Evolutionary conservation across 148 eudicot species (phyloP).

Genomic region (Vaccinium darrowii): DNA sequence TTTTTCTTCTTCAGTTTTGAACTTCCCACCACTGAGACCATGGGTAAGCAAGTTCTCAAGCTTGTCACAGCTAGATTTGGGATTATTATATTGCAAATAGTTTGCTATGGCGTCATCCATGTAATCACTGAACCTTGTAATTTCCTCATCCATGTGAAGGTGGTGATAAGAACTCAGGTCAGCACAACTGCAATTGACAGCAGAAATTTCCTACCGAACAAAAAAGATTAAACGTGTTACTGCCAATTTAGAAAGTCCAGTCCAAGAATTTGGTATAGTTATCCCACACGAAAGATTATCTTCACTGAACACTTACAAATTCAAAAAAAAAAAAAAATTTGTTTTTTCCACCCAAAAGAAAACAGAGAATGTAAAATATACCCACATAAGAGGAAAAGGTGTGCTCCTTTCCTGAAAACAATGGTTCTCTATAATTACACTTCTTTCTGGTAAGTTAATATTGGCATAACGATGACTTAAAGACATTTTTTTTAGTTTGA

Average conservation of each 20-base stretch:
- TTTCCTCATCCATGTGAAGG: constrained; percentile 14
- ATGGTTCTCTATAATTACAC: neutral
- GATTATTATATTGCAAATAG: constrained; percentile 39
- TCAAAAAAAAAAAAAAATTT: neutral
- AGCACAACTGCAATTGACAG: constrained; percentile 7
- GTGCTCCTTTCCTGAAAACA: neutral
- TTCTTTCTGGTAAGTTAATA: neutral
- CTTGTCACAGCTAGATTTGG: constrained; percentile 54
- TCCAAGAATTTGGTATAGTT: neutral
- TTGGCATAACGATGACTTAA: neutral
- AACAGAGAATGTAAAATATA: neutral
- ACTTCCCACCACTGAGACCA: constrained; percentile 20
- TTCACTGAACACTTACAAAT: neutral
- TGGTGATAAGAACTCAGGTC: constrained; percentile 12
- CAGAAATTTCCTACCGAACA: constrained; percentile 38
- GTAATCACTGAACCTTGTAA: constrained; percentile 31
- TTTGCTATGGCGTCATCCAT: constrained; percentile 43
- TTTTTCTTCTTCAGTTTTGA: constrained; percentile 23
- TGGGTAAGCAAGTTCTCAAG: constrained; percentile 47
- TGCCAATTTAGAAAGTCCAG: neutral
- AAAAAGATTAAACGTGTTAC: neutral
- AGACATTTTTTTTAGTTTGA: neutral
- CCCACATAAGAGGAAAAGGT: neutral
- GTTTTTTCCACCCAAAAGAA: neutral
- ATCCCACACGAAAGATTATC: neutral